Evolutionary conservation across 345 rosid genomes (phyloP).

Genomic region (Mercurialis annua): DNA sequence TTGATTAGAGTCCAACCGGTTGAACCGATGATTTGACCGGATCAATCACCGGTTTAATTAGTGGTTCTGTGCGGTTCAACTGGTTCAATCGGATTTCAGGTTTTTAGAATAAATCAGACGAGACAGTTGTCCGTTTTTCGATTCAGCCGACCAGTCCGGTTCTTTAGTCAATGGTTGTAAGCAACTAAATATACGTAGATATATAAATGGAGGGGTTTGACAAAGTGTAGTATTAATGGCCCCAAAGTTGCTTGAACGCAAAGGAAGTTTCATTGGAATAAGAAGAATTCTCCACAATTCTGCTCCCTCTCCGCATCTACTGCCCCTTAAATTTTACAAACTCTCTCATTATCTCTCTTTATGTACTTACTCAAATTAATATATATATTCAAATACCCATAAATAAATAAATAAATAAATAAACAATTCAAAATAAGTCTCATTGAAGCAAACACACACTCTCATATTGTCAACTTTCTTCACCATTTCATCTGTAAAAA

Average conservation of each 20-base stretch:
- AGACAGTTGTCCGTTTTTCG: too few species aligned
- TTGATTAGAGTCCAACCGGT: too few species aligned
- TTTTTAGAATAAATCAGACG: too few species aligned
- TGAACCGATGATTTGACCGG: too few species aligned
- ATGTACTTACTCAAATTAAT: too few species aligned
- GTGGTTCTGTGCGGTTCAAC: too few species aligned
- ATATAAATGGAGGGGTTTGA: conserved; percentile 45
- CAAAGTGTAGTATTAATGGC: conserved; percentile 39
- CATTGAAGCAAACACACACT: conserved; percentile 38
- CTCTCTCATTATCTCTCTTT: conserved; percentile 18
- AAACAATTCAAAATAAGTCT: conserved; percentile 15
- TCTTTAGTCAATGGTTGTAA: too few species aligned
- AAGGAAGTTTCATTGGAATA: conserved; percentile 58
- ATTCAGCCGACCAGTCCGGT: too few species aligned
- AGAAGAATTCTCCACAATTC: conserved; percentile 28
- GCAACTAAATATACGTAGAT: neutral
- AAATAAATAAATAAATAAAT: neutral
- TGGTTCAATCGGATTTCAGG: too few species aligned
- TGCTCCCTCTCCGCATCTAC: conserved; percentile 41
- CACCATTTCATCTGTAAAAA: conserved; percentile 20
- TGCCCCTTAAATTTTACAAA: conserved; percentile 24
- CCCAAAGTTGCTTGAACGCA: conserved; percentile 55
- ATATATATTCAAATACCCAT: too few species aligned
- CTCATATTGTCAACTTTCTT: conserved; percentile 16
- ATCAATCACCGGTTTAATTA: too few species aligned